Evolutionary conservation across 2,329 filamentous ascomycete genomes (phyloP), one percentile per base, ranked within the genome.

Genomic region (Pseudogymnoascus sp.): DNA sequence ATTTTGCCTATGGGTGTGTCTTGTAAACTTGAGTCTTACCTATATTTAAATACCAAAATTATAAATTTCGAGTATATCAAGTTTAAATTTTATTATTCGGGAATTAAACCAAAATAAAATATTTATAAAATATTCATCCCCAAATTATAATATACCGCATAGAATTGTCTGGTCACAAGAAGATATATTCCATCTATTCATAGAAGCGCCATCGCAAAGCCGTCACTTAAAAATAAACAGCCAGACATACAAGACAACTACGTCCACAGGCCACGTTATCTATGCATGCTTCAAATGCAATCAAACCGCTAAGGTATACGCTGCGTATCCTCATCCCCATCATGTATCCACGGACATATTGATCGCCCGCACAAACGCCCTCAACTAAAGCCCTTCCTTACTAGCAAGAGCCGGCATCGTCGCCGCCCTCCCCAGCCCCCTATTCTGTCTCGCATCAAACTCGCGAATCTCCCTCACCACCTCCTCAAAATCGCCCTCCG

Each of bases 401-500:
- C 17, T 63, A 40, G 60, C 57, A 60, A 60, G 59, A 2, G 60
- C 59, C 5, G 68, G 65, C 38, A 65, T 47, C 4, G 63, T 65
- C 17, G 66, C 44, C 15, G 59, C 36, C 33, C 62, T 66, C 4
- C 63, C 64, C 64, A 62, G 64, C 68, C 40, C 61, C 47, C 63
- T 64, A 40, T 57, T 63, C 60, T 73, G 69, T 26, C 71, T 68
- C 5, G 66, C 66, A 44, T 73, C 78, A 62, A 85, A 77, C 64
- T 78, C 75, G 74, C 80, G 82, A 65, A 86, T 69, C 64, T 85
- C 82, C 19, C 76, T 72, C 3, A 80, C 78, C 64, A 83, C 76
- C 68, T 79, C 82, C 71, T 90, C 87, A 35, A 96, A 83, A 75
- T 96, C 91, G 4, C 78, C 79, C 71, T 80, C 82, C 28, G 89